phyloP scores from a whole-genome alignment of 2,329 filamentous ascomycete genomes.

The Colletotrichum paranaense region DNA sequence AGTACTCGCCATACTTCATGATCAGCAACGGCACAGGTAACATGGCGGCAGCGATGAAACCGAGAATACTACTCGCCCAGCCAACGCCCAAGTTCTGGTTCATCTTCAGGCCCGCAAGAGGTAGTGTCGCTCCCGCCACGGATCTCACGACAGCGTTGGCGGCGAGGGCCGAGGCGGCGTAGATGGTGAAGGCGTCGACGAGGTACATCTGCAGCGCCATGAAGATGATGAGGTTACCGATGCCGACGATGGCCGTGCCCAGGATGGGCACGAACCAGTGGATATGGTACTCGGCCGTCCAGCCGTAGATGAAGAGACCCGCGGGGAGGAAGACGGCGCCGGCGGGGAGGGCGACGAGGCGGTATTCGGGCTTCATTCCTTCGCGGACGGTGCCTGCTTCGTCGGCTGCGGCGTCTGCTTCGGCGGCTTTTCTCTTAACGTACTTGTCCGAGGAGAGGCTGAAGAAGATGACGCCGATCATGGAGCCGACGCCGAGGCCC shows the following conservation, averaged over 20 bases:
- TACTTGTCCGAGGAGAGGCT: constrained; percentile 29
- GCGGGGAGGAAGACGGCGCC: constrained; percentile 34
- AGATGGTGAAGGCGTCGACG: constrained; percentile 65
- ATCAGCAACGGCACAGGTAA: constrained; percentile 58
- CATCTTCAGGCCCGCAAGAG: constrained; percentile 34
- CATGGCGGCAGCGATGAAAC: constrained; percentile 57
- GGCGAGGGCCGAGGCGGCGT: constrained; percentile 66
- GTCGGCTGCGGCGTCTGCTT: constrained; percentile 19
- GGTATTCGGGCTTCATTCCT: constrained; percentile 38
- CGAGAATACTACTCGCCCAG: constrained; percentile 39
- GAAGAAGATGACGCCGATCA: constrained; percentile 31
- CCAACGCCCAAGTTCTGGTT: constrained; percentile 36
- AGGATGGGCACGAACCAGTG: constrained; percentile 71
- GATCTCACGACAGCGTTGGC: constrained; percentile 70
- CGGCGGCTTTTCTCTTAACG: constrained; percentile 25
- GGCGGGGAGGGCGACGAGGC: constrained; percentile 25
- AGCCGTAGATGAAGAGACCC: constrained; percentile 42
- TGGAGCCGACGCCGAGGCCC: constrained; percentile 31
- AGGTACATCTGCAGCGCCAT: constrained; percentile 73
- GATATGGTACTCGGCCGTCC: constrained; percentile 57
- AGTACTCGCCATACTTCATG: constrained; percentile 56
- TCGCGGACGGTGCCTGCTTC: neutral
- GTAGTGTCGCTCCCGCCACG: constrained; percentile 44
- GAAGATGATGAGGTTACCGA: constrained; percentile 56
- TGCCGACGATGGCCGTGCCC: constrained; percentile 60